Base-by-base conservation (phyloP, 352 stramenopile genomes). In the Phytophthora rubi region DNA sequence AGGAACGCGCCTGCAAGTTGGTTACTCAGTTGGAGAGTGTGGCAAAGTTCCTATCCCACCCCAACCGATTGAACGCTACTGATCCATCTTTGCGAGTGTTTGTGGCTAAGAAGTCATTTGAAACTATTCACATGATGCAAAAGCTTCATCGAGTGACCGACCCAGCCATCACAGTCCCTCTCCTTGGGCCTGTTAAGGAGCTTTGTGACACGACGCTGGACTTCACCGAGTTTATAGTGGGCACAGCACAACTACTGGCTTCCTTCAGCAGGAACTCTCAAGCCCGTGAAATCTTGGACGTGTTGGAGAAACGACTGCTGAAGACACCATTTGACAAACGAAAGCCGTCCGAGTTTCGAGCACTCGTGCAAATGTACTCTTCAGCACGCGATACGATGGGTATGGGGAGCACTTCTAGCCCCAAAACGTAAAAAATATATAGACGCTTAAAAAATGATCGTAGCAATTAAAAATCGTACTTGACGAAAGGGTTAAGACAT, bases 291-390 rank as follows among this genome's bases (percentile, higher is more conserved):
- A 44, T 69, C 0, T 39, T 72, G 18, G 68, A 61, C 32, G 35
- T 72, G 23, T 42, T 76, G 16, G 63, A 72, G 49, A 72, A 71
- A 39, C 44, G 69, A 37, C 47, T 76, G n/a, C 10, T 72, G 37
- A 66, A 63, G 30, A 52, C 49, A 35, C 42, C 63, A 23, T 48
- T 56, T 23, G 28, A 39, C 13, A 30, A 70, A n/a, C 23, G 55
- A 56, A 47, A 65, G 13, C 32, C 47, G 5, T 18, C 55, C 0
- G 7, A 10, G 26, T 65, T 65, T 53, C 54, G 48, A 39, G 48
- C 63, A 5, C 39, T 70, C 9, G 47, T 65, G 35, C 44, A 65
- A 26, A 53, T 8, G 5, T 70, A 65, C 44, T 64, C 55, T 1
- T n/a, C 47, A 13, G 47, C 44, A 16, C 56, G 64, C 5, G 13